Percentiles rank a stretch among this genome's conserved stretches.
Evolutionary conservation across 2,329 filamentous ascomycete species (phyloP).

Genomic region (Alternaria sp.): DNA sequence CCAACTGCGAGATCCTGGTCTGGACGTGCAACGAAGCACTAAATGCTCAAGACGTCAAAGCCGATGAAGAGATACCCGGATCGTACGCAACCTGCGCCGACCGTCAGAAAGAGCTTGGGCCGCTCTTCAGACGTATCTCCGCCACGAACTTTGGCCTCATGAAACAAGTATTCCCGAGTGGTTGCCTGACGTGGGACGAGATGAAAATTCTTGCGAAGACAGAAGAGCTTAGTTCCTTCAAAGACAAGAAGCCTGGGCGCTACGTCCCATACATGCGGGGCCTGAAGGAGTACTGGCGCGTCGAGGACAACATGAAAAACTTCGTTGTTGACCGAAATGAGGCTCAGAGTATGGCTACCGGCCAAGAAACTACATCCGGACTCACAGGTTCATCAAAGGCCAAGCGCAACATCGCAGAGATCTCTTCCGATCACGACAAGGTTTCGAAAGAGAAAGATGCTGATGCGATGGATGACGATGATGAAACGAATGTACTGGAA

Average conservation of each 20-base stretch:
- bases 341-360: background rate
- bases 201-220: background rate
- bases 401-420: background rate
- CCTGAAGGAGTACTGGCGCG: background rate
- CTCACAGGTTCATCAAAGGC: background rate
- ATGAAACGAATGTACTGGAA: background rate
- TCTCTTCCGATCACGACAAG: background rate
- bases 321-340: background rate
- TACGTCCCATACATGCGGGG: background rate
- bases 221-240: background rate
- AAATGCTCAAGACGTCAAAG: background rate
- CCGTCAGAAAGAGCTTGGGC: background rate
- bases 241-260: background rate
- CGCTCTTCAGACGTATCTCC: background rate
- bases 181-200: constrained; percentile 1
- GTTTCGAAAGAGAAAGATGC: background rate
- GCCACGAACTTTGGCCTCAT: background rate
- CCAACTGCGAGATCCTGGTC: background rate
- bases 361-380: too few species aligned
- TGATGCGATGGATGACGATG: background rate
- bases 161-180: background rate
- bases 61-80: background rate
- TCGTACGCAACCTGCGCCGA: background rate
- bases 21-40: background rate
- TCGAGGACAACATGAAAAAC: background rate